Percentiles rank a stretch among this genome's conserved stretches.
Evolutionary conservation across 2,329 filamentous ascomycete genomes (phyloP).

Genomic region (Xylaria polymorpha): DNA sequence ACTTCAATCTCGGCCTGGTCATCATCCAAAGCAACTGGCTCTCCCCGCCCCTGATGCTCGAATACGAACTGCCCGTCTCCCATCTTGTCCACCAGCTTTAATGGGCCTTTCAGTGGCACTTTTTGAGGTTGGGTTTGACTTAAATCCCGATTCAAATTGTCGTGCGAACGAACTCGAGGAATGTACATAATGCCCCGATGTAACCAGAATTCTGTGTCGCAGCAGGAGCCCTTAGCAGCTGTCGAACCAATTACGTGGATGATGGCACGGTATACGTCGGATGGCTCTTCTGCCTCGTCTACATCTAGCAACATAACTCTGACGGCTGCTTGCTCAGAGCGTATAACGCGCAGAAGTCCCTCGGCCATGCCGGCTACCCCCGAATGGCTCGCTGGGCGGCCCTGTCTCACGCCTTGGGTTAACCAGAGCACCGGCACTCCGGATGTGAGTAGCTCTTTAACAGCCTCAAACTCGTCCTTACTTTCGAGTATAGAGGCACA

Average conservation of each 20-base stretch:
- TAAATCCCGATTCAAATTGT: conserved; percentile 21
- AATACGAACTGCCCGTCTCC: conserved; percentile 28
- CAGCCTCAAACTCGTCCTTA: conserved; percentile 27
- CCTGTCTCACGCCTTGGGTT: conserved; percentile 43
- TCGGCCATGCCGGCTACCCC: conserved; percentile 39
- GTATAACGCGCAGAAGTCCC: conserved; percentile 45
- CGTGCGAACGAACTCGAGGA: conserved; percentile 34
- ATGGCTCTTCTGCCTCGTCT: conserved; percentile 31
- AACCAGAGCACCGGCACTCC: conserved; percentile 41
- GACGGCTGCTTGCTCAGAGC: conserved; percentile 44
- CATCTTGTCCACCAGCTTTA: conserved; percentile 22
- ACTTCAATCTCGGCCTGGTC: conserved; percentile 29
- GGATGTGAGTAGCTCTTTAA: conserved; percentile 39
- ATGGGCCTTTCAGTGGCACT: conserved; percentile 12
- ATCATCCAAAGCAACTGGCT: conserved; percentile 4
- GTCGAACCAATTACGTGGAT: conserved; percentile 26
- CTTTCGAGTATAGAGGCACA: conserved; percentile 23
- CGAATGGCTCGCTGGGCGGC: conserved; percentile 13
- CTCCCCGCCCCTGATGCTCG: conserved; percentile 3
- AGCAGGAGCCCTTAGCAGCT: conserved; percentile 40
- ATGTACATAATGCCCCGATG: conserved; percentile 37
- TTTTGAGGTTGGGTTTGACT: conserved; percentile 9
- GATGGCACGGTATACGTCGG: conserved; percentile 27
- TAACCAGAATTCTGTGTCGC: conserved; percentile 46
- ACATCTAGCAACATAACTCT: conserved; percentile 41